phyloP scores from a whole-genome alignment of 2,329 filamentous ascomycete species.

The Penicillium sp. region DNA sequence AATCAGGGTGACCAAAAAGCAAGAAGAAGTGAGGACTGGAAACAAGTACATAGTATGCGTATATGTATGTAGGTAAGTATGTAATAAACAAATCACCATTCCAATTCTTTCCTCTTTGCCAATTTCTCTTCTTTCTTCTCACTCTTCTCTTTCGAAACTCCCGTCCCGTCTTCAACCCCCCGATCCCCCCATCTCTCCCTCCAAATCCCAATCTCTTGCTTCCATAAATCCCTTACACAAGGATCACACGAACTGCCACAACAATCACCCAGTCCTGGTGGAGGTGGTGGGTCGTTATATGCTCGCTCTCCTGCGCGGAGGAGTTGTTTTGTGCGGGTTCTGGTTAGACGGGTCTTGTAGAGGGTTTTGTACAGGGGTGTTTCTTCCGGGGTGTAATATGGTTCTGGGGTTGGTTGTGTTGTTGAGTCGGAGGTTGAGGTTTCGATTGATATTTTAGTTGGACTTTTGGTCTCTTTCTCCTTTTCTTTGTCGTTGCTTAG shows the following conservation, averaged over 20 bases:
- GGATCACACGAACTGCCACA: constrained; percentile 40
- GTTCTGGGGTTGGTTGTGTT: constrained; percentile 9
- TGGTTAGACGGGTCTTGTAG: constrained; percentile 29
- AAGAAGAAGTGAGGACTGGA: too few relatives aligned
- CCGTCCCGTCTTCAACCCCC: constrained; percentile 1
- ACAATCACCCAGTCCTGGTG: constrained; percentile 33
- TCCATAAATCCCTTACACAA: constrained; percentile 37
- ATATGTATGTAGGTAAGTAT: too few relatives aligned
- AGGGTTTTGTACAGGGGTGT: constrained; percentile 29
- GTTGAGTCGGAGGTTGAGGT: neutral
- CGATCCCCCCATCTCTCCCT: constrained; percentile 34
- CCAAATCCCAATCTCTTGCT: constrained; percentile 35
- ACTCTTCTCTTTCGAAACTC: constrained; percentile 1
- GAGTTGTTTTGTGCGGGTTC: constrained; percentile 35
- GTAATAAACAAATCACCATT: constrained; percentile 13
- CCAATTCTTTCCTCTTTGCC: constrained; percentile 14
- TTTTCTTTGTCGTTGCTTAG: neutral
- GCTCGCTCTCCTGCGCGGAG: constrained; percentile 30
- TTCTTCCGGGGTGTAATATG: constrained; percentile 26
- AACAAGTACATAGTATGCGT: too few relatives aligned
- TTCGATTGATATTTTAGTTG: constrained; percentile 4
- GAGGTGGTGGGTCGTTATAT: constrained; percentile 33
- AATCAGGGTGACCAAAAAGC: too few relatives aligned
- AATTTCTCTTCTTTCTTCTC: neutral
- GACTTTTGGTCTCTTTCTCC: neutral